Evolutionary conservation across 345 rosid species (phyloP).

Genomic region (Camelina laxa): DNA sequence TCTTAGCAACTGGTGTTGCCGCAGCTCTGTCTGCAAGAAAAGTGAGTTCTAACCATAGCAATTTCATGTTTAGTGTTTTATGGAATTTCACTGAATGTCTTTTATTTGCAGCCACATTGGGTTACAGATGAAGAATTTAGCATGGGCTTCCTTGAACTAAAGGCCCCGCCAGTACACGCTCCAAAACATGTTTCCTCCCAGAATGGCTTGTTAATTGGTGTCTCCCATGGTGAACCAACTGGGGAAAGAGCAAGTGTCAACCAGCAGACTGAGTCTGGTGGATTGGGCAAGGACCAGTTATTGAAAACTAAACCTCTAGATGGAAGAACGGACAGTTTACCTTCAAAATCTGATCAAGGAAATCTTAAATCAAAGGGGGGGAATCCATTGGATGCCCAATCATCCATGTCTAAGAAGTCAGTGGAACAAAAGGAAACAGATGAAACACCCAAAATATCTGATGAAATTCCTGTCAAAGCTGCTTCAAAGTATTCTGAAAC

Average conservation of each 20-base stretch:
- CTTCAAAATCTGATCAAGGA: slow-evolving; percentile 67
- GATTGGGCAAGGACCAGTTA: slow-evolving; percentile 62
- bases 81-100: slow-evolving; percentile 28
- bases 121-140: slow-evolving; percentile 99
- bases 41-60: slow-evolving; percentile 53
- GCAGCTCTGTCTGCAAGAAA: slow-evolving; percentile 98
- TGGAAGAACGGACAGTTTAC: slow-evolving; percentile 66
- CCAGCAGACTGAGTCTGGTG: slow-evolving; percentile 68
- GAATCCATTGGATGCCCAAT: slow-evolving; percentile 62
- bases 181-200: slow-evolving; percentile 63
- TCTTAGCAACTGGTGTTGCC: slow-evolving; percentile 97
- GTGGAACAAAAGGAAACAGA: slow-evolving; percentile 63
- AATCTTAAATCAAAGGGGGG: slow-evolving; percentile 64
- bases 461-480: slow-evolving; percentile 57
- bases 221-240: slow-evolving; percentile 61
- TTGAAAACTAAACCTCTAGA: slow-evolving; percentile 67
- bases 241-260: slow-evolving; percentile 52
- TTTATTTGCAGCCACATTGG: slow-evolving; percentile 83
- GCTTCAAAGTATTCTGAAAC: slow-evolving; percentile 58
- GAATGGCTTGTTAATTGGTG: slow-evolving; percentile 55
- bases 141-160: slow-evolving; percentile 95
- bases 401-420: slow-evolving; percentile 45
- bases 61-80: slow-evolving; percentile 23
- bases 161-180: slow-evolving; percentile 67
- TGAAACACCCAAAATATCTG: slow-evolving; percentile 55